Evolutionary conservation across 805 yeast species (phyloP), one percentile per base, ranked within the genome.

Genomic region (Candida ficus): DNA sequence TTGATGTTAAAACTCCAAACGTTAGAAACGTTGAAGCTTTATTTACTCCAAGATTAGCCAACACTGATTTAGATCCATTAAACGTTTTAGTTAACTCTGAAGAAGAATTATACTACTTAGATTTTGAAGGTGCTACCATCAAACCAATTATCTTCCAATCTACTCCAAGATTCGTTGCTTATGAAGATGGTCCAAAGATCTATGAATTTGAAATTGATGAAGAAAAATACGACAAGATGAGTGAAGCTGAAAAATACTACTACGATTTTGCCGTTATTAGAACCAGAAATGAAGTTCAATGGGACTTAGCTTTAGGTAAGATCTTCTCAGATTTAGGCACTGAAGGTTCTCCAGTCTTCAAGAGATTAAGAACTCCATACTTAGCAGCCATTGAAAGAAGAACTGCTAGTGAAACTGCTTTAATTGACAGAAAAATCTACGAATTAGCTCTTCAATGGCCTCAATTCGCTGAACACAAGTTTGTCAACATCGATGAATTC

Each of bases 41-140:
- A 32, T 73, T 84, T 53, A 72, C 78, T 39, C 91, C 96, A 43
- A 76, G 91, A 52, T 65, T 91, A 39, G 76, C 67, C 48, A 72
- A 80, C 47, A 91, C 96, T 5, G 98, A 93, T 60, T 65, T 93
- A 49, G 95, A 88, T 60, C 98, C 99, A 18, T 71, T 90, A 76
- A 91, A 91, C 57, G 86, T 87, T 8, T 68, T 89, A 30, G 44
- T 46, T 33, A 59, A 72, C 19, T 62, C 62, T n/a, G 64, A 70
- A 11, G 62, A 56, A 10, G 62, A 55, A 21, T 66, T 67, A 16
- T 75, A 71, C 53, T 78, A 89, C 46, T 57, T 89, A 39, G 99
- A 91, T 63, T 83, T 90, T 57, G 98, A 93, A 64, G 80, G 83
- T 52, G 62, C 90, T 10, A 61, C 80, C 14, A 78, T 88, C 47